Evolutionary conservation across 2,329 filamentous ascomycete species (phyloP).

Genomic region (Eurotiales sp.): DNA sequence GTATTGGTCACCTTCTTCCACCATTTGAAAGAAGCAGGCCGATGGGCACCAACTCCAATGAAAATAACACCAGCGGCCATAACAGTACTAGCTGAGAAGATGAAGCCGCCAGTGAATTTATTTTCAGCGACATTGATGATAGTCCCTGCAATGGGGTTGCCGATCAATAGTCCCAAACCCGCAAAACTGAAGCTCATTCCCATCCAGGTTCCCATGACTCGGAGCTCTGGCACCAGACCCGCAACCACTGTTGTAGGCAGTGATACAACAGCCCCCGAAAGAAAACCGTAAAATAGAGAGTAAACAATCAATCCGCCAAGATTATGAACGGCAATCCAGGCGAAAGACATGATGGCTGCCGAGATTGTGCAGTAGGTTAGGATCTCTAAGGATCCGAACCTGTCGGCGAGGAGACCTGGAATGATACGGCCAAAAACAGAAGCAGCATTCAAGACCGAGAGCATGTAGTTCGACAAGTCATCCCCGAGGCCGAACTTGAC

Average conservation of each 20-base stretch:
- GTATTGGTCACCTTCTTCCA: too few relatives aligned
- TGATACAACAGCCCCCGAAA: conserved; percentile 32
- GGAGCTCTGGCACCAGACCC: conserved; percentile 27
- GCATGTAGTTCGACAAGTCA: conserved; percentile 53
- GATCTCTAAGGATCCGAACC: conserved; percentile 54
- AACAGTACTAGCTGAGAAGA: neutral
- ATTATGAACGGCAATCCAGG: conserved; percentile 40
- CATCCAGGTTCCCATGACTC: conserved; percentile 38
- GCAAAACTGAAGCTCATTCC: conserved; percentile 37
- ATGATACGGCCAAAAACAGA: conserved; percentile 57
- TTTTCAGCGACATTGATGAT: neutral
- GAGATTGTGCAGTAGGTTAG: conserved; percentile 37
- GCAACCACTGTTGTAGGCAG: conserved; percentile 37
- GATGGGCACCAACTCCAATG: too few relatives aligned
- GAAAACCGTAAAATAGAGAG: conserved; percentile 45
- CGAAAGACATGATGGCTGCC: conserved; percentile 38
- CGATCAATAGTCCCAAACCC: conserved; percentile 23
- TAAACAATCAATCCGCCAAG: conserved; percentile 45
- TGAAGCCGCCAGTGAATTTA: neutral
- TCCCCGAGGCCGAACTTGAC: conserved; percentile 17
- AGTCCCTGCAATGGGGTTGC: conserved; percentile 17
- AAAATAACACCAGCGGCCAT: neutral
- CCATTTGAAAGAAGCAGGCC: too few relatives aligned
- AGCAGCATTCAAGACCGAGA: conserved; percentile 64
- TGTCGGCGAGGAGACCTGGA: conserved; percentile 58